phyloP scores from a whole-genome alignment of 2,329 filamentous ascomycete species.

The Trichophyton benhamiae region DNA sequence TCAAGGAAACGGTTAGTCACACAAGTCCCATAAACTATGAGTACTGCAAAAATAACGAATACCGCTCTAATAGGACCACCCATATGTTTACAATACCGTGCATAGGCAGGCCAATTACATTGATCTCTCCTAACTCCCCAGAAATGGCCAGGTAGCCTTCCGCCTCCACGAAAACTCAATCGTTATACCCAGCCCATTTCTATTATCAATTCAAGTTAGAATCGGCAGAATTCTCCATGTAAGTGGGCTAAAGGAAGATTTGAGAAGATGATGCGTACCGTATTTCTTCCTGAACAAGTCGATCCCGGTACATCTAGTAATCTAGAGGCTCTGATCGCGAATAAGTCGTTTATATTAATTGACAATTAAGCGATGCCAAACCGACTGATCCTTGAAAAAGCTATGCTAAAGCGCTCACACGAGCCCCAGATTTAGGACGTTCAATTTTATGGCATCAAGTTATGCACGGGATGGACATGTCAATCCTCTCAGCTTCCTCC shows the following conservation, averaged over 20 bases:
- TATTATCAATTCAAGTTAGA: neutral
- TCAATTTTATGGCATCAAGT: no score
- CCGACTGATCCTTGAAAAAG: no score
- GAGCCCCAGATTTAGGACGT: no score
- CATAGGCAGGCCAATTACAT: neutral
- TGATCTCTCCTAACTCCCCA: neutral
- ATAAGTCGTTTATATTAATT: no score
- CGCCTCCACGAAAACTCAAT: neutral
- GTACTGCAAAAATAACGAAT: neutral
- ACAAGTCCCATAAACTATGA: neutral
- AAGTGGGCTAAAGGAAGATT: neutral
- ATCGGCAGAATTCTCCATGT: neutral
- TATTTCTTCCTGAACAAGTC: neutral
- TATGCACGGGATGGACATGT: no score
- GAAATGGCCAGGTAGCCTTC: neutral
- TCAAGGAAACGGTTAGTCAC: neutral
- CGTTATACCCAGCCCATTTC: neutral
- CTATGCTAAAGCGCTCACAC: no score
- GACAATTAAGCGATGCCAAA: no score
- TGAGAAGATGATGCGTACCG: neutral
- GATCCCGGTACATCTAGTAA: neutral
- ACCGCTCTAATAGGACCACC: neutral
- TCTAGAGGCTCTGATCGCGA: no score
- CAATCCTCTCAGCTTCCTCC: no score
- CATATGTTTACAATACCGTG: neutral